Conservation (phyloP, 73 alveolate species). For the Tetrahymena borealis region DNA sequence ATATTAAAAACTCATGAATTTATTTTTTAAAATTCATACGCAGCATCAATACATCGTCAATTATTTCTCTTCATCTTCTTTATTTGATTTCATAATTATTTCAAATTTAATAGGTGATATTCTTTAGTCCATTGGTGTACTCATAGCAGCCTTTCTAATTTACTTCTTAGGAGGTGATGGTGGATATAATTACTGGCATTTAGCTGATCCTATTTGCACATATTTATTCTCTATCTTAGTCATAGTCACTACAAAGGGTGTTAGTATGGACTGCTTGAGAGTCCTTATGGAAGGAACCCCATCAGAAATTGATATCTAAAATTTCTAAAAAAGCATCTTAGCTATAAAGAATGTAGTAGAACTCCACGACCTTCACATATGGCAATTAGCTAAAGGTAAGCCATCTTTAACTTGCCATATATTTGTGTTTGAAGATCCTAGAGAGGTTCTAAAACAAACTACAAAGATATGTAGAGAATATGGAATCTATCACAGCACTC, state of each 20-base stretch:
- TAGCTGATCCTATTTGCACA: slow-evolving; percentile 85
- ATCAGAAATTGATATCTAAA: slow-evolving; percentile 11
- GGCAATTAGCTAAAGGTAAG: slow-evolving; percentile 80
- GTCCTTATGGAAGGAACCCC: slow-evolving; percentile 87
- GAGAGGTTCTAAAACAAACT: slow-evolving; percentile 22
- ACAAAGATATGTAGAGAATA: slow-evolving; percentile 28
- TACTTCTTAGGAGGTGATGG: slow-evolving; percentile 47
- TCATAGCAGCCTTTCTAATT: slow-evolving; percentile 77
- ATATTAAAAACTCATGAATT: too few species aligned
- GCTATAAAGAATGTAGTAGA: slow-evolving; percentile 51
- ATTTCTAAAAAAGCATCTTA: not conserved
- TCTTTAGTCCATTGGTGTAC: slow-evolving; percentile 76
- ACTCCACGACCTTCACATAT: slow-evolving; percentile 84
- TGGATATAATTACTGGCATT: slow-evolving; percentile 23
- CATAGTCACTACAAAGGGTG: slow-evolving; percentile 74
- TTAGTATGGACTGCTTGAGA: slow-evolving; percentile 68
- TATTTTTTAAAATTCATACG: too few species aligned
- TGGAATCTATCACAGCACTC: slow-evolving; percentile 39
- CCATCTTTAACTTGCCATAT: slow-evolving; percentile 71
- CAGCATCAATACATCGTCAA: too few species aligned
- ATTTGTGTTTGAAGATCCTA: slow-evolving; percentile 18
- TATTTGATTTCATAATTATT: not conserved
- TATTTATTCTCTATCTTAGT: slow-evolving; percentile 75
- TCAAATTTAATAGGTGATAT: slow-evolving; percentile 62
- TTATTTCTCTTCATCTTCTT: too few species aligned